Evolutionary conservation across 495 filamentous ascomycete genomes (phyloP).

Genomic region (Aspergillus ellipticus): DNA sequence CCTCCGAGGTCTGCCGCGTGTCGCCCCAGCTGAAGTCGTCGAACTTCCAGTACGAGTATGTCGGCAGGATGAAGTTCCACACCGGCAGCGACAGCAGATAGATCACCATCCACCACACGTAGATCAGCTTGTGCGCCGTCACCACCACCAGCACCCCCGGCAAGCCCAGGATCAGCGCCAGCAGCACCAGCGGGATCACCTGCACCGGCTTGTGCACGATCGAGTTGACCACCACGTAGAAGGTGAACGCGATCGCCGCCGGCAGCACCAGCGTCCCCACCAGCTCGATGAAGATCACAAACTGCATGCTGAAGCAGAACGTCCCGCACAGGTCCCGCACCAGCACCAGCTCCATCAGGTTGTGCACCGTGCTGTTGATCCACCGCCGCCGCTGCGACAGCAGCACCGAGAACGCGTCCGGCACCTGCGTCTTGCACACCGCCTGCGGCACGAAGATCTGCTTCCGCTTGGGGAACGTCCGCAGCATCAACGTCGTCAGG

Average conservation of each 20-base stretch:
- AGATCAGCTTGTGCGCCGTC: conserved; percentile 91
- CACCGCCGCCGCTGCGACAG: conserved; percentile 92
- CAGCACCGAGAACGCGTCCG: conserved; percentile 87
- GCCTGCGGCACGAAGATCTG: conserved; percentile 98
- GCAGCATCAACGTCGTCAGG: conserved; percentile 93
- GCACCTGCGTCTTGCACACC: conserved; percentile 97
- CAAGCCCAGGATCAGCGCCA: conserved; percentile 89
- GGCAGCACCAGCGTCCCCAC: conserved; percentile 92
- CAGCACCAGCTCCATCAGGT: conserved; percentile 93
- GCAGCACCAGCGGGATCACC: conserved; percentile 84
- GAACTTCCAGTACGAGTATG: conserved; percentile 99
- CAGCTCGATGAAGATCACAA: conserved; percentile 93
- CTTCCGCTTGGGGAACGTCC: conserved; percentile 98
- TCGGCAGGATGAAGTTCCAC: conserved; percentile 96
- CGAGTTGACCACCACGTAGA: conserved; percentile 90
- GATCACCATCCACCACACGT: conserved; percentile 95
- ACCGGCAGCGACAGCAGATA: conserved; percentile 91
- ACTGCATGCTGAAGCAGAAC: conserved; percentile 99
- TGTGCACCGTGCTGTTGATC: conserved; percentile 99
- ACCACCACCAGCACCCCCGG: conserved; percentile 91
- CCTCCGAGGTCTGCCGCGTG: conserved; percentile 90
- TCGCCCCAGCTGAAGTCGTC: conserved; percentile 99
- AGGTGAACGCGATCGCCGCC: conserved; percentile 92
- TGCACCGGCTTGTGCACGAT: conserved; percentile 81
- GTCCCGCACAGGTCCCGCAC: conserved; percentile 97